Evolutionary conservation across 1,139 yeast genomes (phyloP).

Genomic region (Candida smagusa): DNA sequence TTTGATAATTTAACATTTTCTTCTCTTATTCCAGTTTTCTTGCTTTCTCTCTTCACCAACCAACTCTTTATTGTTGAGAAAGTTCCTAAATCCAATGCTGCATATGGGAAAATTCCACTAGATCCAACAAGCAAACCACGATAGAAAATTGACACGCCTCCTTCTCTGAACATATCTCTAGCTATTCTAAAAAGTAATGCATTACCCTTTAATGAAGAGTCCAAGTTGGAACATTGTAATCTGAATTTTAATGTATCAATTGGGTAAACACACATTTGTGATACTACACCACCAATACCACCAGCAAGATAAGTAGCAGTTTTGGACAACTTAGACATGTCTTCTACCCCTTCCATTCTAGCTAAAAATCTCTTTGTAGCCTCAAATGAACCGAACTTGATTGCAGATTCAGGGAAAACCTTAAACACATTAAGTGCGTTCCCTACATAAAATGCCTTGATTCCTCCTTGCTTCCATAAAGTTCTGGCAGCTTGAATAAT

Average conservation of each 20-base stretch:
- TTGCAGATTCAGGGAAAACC: constrained; percentile 96
- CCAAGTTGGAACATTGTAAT: constrained; percentile 73
- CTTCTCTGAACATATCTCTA: constrained; percentile 69
- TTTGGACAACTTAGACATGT: constrained; percentile 69
- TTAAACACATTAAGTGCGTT: constrained; percentile 91
- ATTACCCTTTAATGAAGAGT: constrained; percentile 57
- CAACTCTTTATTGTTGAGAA: constrained; percentile 81
- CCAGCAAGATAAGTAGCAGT: constrained; percentile 86
- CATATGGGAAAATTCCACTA: constrained; percentile 94
- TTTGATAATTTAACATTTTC: constrained; percentile 77
- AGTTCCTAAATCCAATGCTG: constrained; percentile 93
- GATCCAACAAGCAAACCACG: constrained; percentile 87
- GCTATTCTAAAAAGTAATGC: constrained; percentile 65
- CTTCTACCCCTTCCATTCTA: constrained; percentile 71
- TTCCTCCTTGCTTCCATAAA: constrained; percentile 85
- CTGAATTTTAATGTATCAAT: constrained; percentile 92
- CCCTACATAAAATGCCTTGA: constrained; percentile 86
- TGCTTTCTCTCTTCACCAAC: constrained; percentile 65
- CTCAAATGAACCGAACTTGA: constrained; percentile 95
- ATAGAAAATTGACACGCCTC: constrained; percentile 77
- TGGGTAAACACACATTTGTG: constrained; percentile 92
- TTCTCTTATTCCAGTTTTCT: constrained; percentile 42
- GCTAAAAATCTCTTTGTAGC: constrained; percentile 76
- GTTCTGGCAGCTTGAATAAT: constrained; percentile 76
- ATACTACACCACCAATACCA: constrained; percentile 91